Evolutionary conservation across 306 rosid genomes (phyloP).

Genomic region (Rosa chinensis): DNA sequence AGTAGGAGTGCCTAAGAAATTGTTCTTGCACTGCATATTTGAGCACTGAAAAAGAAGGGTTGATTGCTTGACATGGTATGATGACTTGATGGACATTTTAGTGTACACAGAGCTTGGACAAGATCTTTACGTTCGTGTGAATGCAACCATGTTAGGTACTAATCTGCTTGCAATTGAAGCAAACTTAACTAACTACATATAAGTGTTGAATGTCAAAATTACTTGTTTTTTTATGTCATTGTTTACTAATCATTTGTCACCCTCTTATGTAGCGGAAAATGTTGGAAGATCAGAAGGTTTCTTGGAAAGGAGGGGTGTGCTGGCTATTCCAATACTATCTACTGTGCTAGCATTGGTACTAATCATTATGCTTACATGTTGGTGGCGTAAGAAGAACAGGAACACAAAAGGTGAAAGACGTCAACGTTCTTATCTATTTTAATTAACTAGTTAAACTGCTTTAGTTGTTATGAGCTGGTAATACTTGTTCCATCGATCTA

Average conservation of each 20-base stretch:
- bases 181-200: background rate
- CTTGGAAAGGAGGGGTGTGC: background rate
- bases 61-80: slow-evolving; percentile 54
- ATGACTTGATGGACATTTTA: slow-evolving; percentile 42
- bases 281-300: background rate
- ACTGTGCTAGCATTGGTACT: slow-evolving; percentile 4
- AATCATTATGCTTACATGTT: background rate
- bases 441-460: background rate
- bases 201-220: background rate
- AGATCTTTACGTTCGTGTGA: slow-evolving; percentile 48
- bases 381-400: slow-evolving; percentile 1
- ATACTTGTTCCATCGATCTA: background rate
- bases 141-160: slow-evolving; percentile 11
- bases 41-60: slow-evolving; percentile 20
- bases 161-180: background rate
- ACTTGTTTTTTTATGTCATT: background rate
- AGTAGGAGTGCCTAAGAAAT: slow-evolving; percentile 37
- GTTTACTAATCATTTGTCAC: background rate
- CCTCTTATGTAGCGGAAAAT: slow-evolving; percentile 11
- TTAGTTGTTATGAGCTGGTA: background rate
- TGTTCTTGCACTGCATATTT: slow-evolving; percentile 55
- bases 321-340: background rate
- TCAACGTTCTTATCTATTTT: background rate
- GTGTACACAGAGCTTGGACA: slow-evolving; percentile 27
- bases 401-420: slow-evolving; percentile 9